Percentiles rank a stretch among this genome's conserved stretches.
These are phyloP conservation scores for Monilinia fructigena DNA, from an alignment of 2,329 filamentous ascomycete genomes.

Conservation along the genomic window DNA sequence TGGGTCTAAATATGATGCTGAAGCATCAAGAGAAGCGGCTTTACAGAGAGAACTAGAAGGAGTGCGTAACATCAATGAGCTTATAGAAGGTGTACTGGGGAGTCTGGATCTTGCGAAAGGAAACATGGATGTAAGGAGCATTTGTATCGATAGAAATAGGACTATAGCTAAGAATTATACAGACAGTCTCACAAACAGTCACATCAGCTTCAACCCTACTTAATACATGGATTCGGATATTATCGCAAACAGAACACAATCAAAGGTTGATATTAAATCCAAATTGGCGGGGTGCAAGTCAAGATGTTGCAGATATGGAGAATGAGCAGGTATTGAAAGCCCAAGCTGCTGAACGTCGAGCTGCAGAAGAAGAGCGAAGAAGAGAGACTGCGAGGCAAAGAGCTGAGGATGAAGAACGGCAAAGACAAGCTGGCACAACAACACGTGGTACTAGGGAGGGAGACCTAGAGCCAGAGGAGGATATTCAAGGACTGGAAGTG, in stretches of 20 bases:
- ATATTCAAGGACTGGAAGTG: conserved; percentile 33
- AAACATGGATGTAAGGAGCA: conserved; percentile 68
- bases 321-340: conserved; percentile 71
- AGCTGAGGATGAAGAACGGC: conserved; percentile 57
- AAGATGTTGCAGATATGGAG: conserved; percentile 84
- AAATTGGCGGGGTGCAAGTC: conserved; percentile 82
- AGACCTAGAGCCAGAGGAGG: conserved; percentile 37
- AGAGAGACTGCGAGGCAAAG: conserved; percentile 67
- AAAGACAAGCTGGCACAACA: conserved; percentile 45
- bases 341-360: conserved; percentile 73
- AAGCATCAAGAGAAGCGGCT: conserved; percentile 69
- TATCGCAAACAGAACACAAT: conserved; percentile 97
- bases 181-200: conserved; percentile 85
- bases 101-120: conserved; percentile 69
- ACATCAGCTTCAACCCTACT: conserved; percentile 83
- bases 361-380: conserved; percentile 74
- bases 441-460: conserved; percentile 39
- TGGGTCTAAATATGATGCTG: conserved; percentile 57
- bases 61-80: conserved; percentile 81
- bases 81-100: conserved; percentile 75
- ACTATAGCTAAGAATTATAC: conserved; percentile 26
- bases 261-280: conserved; percentile 87
- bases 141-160: conserved; percentile 3
- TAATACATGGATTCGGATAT: conserved; percentile 92
- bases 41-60: conserved; percentile 78